Evolutionary conservation across 805 yeast genomes (phyloP).

Genomic region (Ogataea degrootiae): DNA sequence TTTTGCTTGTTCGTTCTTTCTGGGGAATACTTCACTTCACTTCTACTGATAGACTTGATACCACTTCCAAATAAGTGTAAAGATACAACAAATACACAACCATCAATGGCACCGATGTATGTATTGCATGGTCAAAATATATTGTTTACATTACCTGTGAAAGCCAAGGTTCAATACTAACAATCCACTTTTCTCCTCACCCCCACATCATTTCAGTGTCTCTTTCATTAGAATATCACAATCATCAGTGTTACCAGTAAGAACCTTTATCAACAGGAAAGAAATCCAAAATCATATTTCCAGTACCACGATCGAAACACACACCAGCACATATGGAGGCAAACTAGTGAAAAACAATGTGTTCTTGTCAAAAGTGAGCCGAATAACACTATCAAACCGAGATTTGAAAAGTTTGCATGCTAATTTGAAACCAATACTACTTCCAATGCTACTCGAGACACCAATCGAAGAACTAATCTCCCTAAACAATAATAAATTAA

Average conservation of each 20-base stretch:
- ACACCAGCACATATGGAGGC: background rate
- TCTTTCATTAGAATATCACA: conserved; percentile 18
- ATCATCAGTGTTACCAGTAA: conserved; percentile 16
- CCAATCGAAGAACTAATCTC: conserved; percentile 17
- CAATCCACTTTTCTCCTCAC: background rate
- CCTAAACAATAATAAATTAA: conserved; percentile 3
- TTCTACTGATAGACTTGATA: background rate
- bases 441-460: conserved; percentile 18
- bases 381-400: conserved; percentile 16
- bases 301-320: conserved; percentile 4
- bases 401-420: conserved; percentile 19
- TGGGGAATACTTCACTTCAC: background rate
- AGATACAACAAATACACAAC: background rate
- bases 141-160: background rate
- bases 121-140: conserved; percentile 3
- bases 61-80: background rate
- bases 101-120: conserved; percentile 22
- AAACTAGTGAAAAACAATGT: background rate
- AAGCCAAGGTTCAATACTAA: background rate
- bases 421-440: conserved; percentile 14
- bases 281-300: conserved; percentile 19
- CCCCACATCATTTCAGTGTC: conserved; percentile 8
- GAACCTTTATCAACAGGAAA: conserved; percentile 24
- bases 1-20: too few relatives aligned
- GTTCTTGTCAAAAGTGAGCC: background rate